Evolutionary conservation across 1,284 basidiomycete genomes (phyloP), one percentile per base, ranked within the genome.

Genomic region (Ustilago bromivora): DNA sequence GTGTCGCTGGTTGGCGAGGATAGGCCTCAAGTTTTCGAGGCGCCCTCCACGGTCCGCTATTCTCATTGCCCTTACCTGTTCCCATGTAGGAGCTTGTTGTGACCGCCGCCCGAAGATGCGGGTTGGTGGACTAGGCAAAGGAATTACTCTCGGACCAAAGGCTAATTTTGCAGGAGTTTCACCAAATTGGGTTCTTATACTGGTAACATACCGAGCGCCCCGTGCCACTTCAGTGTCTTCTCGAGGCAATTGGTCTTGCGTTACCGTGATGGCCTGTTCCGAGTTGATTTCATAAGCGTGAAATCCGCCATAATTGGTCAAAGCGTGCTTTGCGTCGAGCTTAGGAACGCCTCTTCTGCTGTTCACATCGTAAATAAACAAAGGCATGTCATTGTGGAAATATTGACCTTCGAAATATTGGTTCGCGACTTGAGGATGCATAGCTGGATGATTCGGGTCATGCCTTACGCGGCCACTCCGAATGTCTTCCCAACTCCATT

Each of bases 21-120:
- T 23, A 23, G 23, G 23, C 23, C 2, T 23, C 23, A 23, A 23
- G 23, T 0, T 2, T 23, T 23, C 23, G 23, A 23, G 23, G 23
- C 23, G 2, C 1, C 2, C 2, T 46, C n/a, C 0, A 19, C 3
- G 7, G 11, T n/a, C n/a, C n/a, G n/a, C n/a, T n/a, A n/a, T n/a
- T n/a, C n/a, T n/a, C n/a, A n/a, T n/a, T n/a, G n/a, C n/a, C n/a
- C n/a, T n/a, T n/a, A n/a, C n/a, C n/a, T n/a, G n/a, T n/a, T n/a
- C 3, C 43, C 43, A 46, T 17, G 1, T 46, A 19, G 43, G 43
- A 19, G n/a, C 10, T 15, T 23, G n/a, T 19, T 7, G 7, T 23
- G 23, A 1, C n/a, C 10, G n/a, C n/a, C 19, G 0, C 4, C 19
- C 3, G 0, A 46, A 46, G 0, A n/a, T 10, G 13, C n/a, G 11